Base-by-base conservation (phyloP, 352 stramenopile genomes). In the Ochromonadaceae sp. region DNA sequence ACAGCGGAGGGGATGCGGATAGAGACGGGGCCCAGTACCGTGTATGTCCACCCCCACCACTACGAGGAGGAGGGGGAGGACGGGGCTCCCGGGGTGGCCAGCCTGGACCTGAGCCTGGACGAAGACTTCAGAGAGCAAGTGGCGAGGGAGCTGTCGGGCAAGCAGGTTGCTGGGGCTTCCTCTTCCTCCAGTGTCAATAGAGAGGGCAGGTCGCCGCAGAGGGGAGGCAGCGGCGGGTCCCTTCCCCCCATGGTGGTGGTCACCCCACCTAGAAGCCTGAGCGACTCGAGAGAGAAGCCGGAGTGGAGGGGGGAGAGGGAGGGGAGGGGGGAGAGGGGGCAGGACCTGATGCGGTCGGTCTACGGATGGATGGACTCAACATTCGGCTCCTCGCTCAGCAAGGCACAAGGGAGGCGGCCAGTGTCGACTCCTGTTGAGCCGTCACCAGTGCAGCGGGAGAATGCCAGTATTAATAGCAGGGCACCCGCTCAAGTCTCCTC, bases 131-230 rank as follows among this genome's bases (percentile, higher is more conserved):
- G n/a, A n/a, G n/a, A n/a, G n/a, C n/a, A n/a, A n/a, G n/a, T n/a
- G n/a, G n/a, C n/a, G n/a, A n/a, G n/a, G n/a, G n/a, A n/a, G n/a
- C n/a, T n/a, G n/a, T n/a, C n/a, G n/a, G n/a, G n/a, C n/a, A n/a
- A n/a, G n/a, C n/a, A 55, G 49, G 47, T 28, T 28, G 47, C 47
- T 55, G 14, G 47, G 47, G 14, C 47, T n/a, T n/a, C n/a, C n/a
- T n/a, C n/a, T n/a, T n/a, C n/a, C n/a, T n/a, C n/a, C n/a, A n/a
- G n/a, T n/a, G n/a, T 55, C 47, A 14, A 46, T 20, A n/a, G 40
- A 46, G 40, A n/a, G n/a, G 40, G 40, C 20, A n/a, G 40, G 40
- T n/a, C n/a, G n/a, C 40, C 20, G 40, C 40, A 46, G n/a, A 46
- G n/a, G 40, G 40, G n/a, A n/a, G 40, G n/a, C 20, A n/a, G 47